Base-by-base conservation (phyloP, 257 asterid genomes). In the Coffea eugenioides region DNA sequence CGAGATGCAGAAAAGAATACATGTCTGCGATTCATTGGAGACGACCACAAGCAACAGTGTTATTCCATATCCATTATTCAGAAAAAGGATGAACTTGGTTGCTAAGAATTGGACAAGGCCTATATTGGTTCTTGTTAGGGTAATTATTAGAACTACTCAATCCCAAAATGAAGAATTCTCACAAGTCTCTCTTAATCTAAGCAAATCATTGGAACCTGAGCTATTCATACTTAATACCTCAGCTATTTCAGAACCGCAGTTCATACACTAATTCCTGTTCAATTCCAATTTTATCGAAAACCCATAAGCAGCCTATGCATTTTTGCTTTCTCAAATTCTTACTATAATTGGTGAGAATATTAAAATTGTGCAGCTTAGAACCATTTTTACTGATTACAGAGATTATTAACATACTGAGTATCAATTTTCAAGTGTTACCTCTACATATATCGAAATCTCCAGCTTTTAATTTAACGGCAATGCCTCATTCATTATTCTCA, bases 371-470 rank as follows among this genome's bases (percentile, higher is more conserved):
- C 8, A 65, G 69, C 41, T 0, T 65, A 12, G 41, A 27, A 65
- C 18, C 69, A 25, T 0, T 61, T 61, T 61, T 23, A 61, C 67
- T 4, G 13, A 64, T 64, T 2, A 75, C 43, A 62, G 51, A 1
- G 71, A 76, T 62, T 76, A 76, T 62, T 62, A 62, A 76, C 25
- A n/a, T 18, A 75, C 5, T 7, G 45, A 62, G 61, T n/a, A 61
- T 59, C 56, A 45, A 64, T 23, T 62, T 41, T 21, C 45, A 48
- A 62, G 31, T 43, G 71, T 49, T 43, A 76, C 45, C 61, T 46
- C 39, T 25, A 61, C 57, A 61, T 75, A 61, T 23, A n/a, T 13
- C 5, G 56, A 61, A 0, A 39, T 52, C 54, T 25, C 25, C 46
- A 45, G 10, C 59, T 41, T 23, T 62, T 61, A 61, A 13, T 61